Conservation (phyloP, 1,284 basidiomycete genomes). For the Mycosarcoma mackinlayi region DNA sequence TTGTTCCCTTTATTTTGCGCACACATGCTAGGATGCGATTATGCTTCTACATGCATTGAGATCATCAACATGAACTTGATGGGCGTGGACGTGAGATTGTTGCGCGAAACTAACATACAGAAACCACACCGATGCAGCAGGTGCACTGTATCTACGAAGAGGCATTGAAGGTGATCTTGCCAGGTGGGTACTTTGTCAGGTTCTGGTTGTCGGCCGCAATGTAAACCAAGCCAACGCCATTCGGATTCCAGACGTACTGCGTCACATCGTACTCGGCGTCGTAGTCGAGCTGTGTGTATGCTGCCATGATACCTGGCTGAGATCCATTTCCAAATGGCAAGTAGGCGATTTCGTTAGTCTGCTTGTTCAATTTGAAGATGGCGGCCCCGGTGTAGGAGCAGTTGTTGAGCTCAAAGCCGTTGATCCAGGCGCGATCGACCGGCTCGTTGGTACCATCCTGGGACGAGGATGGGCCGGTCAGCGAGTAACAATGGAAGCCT, state of each 20-base stretch:
- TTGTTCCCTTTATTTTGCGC: no score
- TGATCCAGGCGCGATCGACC: constrained; percentile 3
- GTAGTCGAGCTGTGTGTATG: constrained; percentile 23
- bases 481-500: constrained; percentile 18
- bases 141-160: constrained; percentile 13
- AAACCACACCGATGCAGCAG: no score
- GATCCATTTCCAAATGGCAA: constrained; percentile 7
- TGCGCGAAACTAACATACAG: no score
- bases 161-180: constrained; percentile 15
- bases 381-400: constrained; percentile 11
- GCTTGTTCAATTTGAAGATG: constrained; percentile 13
- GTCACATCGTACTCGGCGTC: constrained; percentile 20
- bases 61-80: no score
- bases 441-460: neutral
- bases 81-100: no score
- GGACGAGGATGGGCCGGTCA: constrained; percentile 1
- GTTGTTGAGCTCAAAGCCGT: constrained; percentile 5
- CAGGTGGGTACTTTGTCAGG: constrained; percentile 29
- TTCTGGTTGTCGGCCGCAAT: constrained; percentile 11
- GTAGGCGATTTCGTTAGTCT: constrained; percentile 8
- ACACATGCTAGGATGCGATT: no score
- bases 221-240: constrained; percentile 10
- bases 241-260: constrained; percentile 20
- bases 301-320: constrained; percentile 2
- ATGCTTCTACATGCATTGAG: no score